Evolutionary conservation across 768 basidiomycete species (phyloP).

Genomic region (Phaeotremella fagi): DNA sequence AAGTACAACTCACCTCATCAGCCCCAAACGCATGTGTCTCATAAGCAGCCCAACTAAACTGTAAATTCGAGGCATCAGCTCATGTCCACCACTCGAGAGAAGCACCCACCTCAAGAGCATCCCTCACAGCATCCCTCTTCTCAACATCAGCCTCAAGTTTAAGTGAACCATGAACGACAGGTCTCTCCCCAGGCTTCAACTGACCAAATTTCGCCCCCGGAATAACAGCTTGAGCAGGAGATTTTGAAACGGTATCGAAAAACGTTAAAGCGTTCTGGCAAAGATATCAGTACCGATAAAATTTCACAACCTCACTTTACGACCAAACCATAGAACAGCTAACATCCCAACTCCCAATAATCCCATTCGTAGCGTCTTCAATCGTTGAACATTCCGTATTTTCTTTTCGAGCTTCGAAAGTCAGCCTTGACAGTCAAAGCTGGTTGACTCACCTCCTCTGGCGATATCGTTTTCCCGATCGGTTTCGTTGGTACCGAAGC

Average conservation of each 20-base stretch:
- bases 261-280: not conserved
- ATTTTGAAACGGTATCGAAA: not conserved
- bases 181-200: constrained; percentile 4
- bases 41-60: constrained; percentile 23
- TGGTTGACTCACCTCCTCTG: not conserved
- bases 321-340: not conserved
- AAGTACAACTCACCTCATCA: constrained; percentile 55
- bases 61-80: not conserved
- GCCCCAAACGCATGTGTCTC: constrained; percentile 85
- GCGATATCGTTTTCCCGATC: not conserved
- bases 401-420: not conserved
- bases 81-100: not conserved
- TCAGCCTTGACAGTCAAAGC: not conserved
- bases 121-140: constrained; percentile 16
- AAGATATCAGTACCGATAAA: not conserved
- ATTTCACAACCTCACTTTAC: not conserved
- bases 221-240: not conserved
- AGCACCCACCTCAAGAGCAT: constrained; percentile 13
- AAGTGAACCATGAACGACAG: not conserved
- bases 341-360: not conserved
- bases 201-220: constrained; percentile 8
- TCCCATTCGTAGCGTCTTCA: not conserved
- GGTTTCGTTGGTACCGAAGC: not conserved
- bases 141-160: constrained; percentile 14
- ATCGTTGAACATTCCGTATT: not conserved